A percentile compares a stretch with the other conserved stretches of the same genome.
These are phyloP conservation scores for Thalassiosira mediterranea DNA, from an alignment of 352 stramenopile species.

Conservation along the genomic window DNA sequence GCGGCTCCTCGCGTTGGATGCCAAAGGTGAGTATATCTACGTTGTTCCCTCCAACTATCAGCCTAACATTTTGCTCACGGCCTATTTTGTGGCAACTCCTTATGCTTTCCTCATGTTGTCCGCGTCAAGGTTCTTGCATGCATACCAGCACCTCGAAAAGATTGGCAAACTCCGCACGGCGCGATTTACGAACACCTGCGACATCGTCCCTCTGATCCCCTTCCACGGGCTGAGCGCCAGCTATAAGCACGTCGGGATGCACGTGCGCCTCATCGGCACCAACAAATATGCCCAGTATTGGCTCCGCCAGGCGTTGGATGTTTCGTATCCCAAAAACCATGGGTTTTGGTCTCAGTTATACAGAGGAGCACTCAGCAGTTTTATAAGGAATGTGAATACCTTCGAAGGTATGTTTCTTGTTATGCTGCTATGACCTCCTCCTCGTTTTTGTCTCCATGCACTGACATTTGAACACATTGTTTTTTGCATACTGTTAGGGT, in stretches of 20 bases:
- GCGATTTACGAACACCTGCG: constrained; percentile 15
- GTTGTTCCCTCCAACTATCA: too few relatives aligned
- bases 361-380: constrained; percentile 5
- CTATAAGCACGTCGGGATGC: constrained; percentile 26
- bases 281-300: constrained; percentile 23
- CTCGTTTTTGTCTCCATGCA: too few relatives aligned
- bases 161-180: constrained; percentile 14
- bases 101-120: constrained; percentile 2
- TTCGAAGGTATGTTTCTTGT: too few relatives aligned
- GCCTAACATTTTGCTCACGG: background rate
- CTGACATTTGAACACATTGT: too few relatives aligned
- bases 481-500: too few relatives aligned
- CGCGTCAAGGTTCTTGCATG: too few relatives aligned
- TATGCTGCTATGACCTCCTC: too few relatives aligned
- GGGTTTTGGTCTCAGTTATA: constrained; percentile 1
- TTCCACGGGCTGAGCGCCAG: constrained; percentile 2
- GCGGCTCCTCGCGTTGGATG: constrained; percentile 23
- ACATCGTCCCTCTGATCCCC: constrained; percentile 26
- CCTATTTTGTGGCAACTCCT: background rate
- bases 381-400: constrained; percentile 10
- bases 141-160: constrained; percentile 22
- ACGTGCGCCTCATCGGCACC: constrained; percentile 5
- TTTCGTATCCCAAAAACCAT: constrained; percentile 19
- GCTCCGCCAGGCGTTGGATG: constrained; percentile 20
- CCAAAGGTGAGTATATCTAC: too few relatives aligned